Evolutionary conservation across 176 grass and related monocot genomes (phyloP), one percentile per base, ranked within the genome.

Genomic region (Oryza officinalis): DNA sequence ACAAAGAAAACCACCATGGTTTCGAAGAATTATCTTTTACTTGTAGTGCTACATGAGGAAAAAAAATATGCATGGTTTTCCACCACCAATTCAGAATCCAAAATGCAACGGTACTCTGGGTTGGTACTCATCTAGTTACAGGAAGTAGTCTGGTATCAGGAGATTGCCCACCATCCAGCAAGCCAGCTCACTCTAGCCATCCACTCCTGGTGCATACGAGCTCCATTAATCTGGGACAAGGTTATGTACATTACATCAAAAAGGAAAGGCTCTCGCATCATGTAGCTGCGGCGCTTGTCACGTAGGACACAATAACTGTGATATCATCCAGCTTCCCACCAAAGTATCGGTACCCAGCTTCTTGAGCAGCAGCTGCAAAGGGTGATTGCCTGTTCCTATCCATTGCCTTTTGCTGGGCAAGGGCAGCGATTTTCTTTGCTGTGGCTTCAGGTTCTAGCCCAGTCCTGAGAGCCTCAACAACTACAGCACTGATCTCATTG

Each of bases 241-340:
- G 75, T 73, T 76, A 57, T 70, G 66, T 78, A 70, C 80, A 46
- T 63, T 78, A 69, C 72, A 75, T 59, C 49, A 60, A 77, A 78
- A 79, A 11, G 33, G 57, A 85, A 85, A 15, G 5, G 17, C 33
- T 4, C n/a, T 15, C 10, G 1, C 46, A 25, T 78, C 31, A 84
- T 11, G 14, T 13, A 8, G 76, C 66, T 75, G 37, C n/a, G 17
- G 76, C 63, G 6, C 70, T 57, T 10, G 74, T 92, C 78, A 99
- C 86, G n/a, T 88, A 94, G 0, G 97, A 94, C 41, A 96, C 91
- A 18, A 99, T 83, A 3, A 99, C 97, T 3, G 97, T 99, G 31
- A 96, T 96, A 69, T 99, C 97, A 52, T 99, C 93, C 1, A 99
- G 89, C 71, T 99, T 99, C 65, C 97, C 97, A 26, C 97, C 97